Evolutionary conservation across 345 rosid genomes (phyloP).

Genomic region (Populus euphratica): DNA sequence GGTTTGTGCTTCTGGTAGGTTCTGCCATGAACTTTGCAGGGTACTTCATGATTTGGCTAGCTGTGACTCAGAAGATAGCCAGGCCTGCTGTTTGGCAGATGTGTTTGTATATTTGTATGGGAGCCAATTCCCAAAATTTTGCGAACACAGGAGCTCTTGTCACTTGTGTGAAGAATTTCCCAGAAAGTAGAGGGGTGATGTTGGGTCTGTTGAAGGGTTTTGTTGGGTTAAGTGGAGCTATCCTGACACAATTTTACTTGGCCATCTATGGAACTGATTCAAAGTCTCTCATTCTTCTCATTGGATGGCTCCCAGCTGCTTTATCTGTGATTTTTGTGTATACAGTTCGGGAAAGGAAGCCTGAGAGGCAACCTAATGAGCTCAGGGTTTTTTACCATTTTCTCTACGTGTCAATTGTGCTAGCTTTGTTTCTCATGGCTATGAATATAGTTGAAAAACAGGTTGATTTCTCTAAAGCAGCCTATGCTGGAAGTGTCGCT

Average conservation of each 20-base stretch:
- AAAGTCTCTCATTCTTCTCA: conserved; percentile 63
- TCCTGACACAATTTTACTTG: conserved; percentile 71
- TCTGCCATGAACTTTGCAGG: conserved; percentile 80
- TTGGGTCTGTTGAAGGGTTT: conserved; percentile 78
- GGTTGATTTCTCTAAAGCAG: conserved; percentile 46
- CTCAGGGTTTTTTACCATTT: conserved; percentile 54
- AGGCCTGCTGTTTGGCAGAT: conserved; percentile 77
- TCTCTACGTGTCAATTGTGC: conserved; percentile 48
- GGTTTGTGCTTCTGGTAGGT: conserved; percentile 75
- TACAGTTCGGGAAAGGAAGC: conserved; percentile 50
- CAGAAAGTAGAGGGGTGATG: conserved; percentile 77
- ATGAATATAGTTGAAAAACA: conserved; percentile 52
- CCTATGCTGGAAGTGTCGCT: conserved; percentile 45
- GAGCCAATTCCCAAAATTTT: conserved; percentile 83
- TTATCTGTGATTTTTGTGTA: conserved; percentile 66
- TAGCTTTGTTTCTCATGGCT: conserved; percentile 76
- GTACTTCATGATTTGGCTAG: conserved; percentile 82
- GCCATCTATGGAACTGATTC: conserved; percentile 79
- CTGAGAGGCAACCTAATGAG: conserved; percentile 55
- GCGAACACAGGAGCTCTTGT: conserved; percentile 87
- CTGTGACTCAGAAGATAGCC: conserved; percentile 59
- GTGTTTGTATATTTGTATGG: conserved; percentile 72
- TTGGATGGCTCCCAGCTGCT: conserved; percentile 83
- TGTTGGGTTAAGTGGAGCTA: conserved; percentile 81
- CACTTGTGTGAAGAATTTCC: conserved; percentile 82